Evolutionary conservation across 2,329 filamentous ascomycete species (phyloP).

Genomic region (Colletotrichum orbiculare): DNA sequence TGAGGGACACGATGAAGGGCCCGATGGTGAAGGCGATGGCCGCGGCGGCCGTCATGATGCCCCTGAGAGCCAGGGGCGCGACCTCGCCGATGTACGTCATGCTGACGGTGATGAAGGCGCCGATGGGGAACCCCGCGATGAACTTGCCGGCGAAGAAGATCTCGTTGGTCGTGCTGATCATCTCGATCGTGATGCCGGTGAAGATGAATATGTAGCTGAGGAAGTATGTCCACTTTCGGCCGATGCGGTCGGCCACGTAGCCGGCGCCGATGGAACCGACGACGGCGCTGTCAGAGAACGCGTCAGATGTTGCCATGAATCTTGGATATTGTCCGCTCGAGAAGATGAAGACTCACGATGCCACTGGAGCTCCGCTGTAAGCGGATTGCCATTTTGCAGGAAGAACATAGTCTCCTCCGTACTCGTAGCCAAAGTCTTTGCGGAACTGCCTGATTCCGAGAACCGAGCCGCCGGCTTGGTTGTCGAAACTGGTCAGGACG

Average conservation of each 20-base stretch:
- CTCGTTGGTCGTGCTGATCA: slow-evolving; percentile 43
- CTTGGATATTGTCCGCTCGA: background rate
- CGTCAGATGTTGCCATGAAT: background rate
- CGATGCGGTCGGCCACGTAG: slow-evolving; percentile 29
- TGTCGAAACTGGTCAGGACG: slow-evolving; percentile 54
- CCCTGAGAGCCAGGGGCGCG: slow-evolving; percentile 43
- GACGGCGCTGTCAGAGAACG: slow-evolving; percentile 30
- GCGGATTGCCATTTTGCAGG: slow-evolving; percentile 56
- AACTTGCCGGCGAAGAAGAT: slow-evolving; percentile 56
- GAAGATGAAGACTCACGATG: slow-evolving; percentile 42
- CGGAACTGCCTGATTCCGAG: slow-evolving; percentile 56
- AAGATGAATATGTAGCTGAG: slow-evolving; percentile 49
- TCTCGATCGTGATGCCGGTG: slow-evolving; percentile 51
- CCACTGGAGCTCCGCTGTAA: slow-evolving; percentile 54
- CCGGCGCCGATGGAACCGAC: slow-evolving; percentile 32
- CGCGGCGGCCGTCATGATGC: slow-evolving; percentile 43
- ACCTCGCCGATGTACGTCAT: slow-evolving; percentile 47
- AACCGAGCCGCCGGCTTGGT: slow-evolving; percentile 53
- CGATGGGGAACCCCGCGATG: slow-evolving; percentile 52
- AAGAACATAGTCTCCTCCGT: slow-evolving; percentile 51
- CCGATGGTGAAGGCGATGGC: slow-evolving; percentile 43
- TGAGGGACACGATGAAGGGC: slow-evolving; percentile 45
- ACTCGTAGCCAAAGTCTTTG: slow-evolving; percentile 54
- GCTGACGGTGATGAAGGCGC: slow-evolving; percentile 41
- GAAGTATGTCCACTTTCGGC: slow-evolving; percentile 41